Evolutionary conservation across 805 yeast species (phyloP), one percentile per base, ranked within the genome.

Genomic region (Candida incommunis): DNA sequence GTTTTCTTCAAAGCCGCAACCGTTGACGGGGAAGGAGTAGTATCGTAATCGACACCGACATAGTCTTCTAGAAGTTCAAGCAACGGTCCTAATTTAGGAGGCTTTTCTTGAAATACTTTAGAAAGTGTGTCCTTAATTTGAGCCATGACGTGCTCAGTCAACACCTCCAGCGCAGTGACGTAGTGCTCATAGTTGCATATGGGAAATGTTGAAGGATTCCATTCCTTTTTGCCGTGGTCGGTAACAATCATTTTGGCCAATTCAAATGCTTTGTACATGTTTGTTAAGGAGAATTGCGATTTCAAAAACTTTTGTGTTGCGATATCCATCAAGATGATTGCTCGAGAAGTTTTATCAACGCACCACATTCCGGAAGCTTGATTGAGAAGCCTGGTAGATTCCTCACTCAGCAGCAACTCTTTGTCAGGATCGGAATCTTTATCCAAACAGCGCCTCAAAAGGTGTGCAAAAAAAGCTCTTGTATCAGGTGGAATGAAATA

Each of bases 61-160:
- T 67, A 67, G 4, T 69, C 73, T 22, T 72, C 77, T 40, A 78
- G 61, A 16, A 77, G 65, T 22, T 60, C 54, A 35, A 80, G 53
- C 24, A 64, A 60, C 0, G 81, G 76, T 0, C 77, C 75, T 47
- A 82, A 71, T 51, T 72, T 75, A 0, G 88, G 87, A 44, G 75
- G 34, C 63, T 64, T 37, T 54, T 58, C 42, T 63, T 66, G 55
- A 66, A 71, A 66, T 52, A 61, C 47, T 24, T 45, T 51, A 11
- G 45, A 42, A 16, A 80, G 50, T 2, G 63, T 53, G 26, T 64
- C 68, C 45, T 69, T 68, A 15, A 80, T 57, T 2, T 72, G 61
- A 26, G 61, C 59, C 56, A 80, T 66, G 2, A 69, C 60, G 41
- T 70, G 71, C 37, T 67, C 67, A 46, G 74, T 75, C 1, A 76